These are phyloP conservation scores for Cryptomeria japonica DNA, from an alignment of 75 land plant genomes.

Conservation along the genomic window DNA sequence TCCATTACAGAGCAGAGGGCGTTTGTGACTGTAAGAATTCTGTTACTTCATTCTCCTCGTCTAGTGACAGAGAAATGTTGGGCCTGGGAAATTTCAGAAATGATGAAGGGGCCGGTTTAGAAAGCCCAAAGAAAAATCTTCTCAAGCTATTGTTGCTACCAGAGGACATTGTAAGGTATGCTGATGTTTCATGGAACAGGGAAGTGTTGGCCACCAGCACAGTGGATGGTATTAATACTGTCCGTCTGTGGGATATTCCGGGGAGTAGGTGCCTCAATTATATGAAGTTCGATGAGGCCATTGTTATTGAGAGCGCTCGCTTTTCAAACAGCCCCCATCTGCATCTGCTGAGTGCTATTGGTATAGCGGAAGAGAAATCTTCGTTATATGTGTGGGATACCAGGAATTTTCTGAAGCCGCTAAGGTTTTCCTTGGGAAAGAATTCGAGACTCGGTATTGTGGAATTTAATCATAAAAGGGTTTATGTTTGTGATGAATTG, in stretches of 20 bases:
- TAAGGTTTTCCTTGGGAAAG: background rate
- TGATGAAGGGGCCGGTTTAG: background rate
- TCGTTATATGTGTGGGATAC: background rate
- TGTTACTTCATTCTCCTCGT: no score
- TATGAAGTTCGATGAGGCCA: background rate
- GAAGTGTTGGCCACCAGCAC: background rate
- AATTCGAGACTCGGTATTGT: background rate
- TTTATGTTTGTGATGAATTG: background rate
- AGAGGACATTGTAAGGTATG: background rate
- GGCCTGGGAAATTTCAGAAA: no score
- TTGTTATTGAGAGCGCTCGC: background rate
- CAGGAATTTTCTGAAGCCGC: background rate
- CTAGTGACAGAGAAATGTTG: no score
- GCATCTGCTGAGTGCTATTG: background rate
- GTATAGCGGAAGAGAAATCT: background rate
- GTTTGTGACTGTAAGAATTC: no score
- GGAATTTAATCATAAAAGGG: background rate
- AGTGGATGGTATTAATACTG: background rate
- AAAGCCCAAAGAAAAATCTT: background rate
- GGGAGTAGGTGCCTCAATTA: background rate
- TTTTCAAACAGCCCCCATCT: background rate
- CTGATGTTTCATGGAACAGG: background rate
- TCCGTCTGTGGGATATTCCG: background rate
- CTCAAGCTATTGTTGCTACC: background rate
- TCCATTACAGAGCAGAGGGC: no score